Evolutionary conservation across 768 basidiomycete genomes (phyloP), one percentile per base, ranked within the genome.

Genomic region (Tulasnella sp.): DNA sequence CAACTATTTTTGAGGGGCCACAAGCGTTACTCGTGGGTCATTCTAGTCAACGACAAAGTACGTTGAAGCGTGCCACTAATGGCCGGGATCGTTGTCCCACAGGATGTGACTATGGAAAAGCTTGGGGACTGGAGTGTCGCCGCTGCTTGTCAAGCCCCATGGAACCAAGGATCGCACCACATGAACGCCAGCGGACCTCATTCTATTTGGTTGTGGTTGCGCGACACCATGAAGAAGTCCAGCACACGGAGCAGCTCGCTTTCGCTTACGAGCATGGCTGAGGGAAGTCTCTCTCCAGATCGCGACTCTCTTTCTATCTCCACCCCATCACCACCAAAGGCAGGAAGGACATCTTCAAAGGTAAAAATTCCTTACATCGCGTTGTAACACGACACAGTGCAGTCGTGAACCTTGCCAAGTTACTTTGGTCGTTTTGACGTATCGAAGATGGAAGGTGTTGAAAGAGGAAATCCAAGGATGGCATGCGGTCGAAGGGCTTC

Each of bases 161-260:
- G 69, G 76, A 23, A 48, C 76, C 3, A 39, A 61, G 2, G 40
- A 77, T 9, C 26, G 35, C 15, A 70, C 70, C 18, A 20, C 61
- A 2, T 77, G 76, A 67, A 70, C 76, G 23, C 61, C 69, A 23
- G 57, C 35, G 51, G 76, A 77, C 70, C 42, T 77, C 18, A 40
- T 77, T 40, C 35, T 77, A 1, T 77, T 77, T 77, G 76, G 76
- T 39, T 77, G 16, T 77, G 76, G 67, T 37, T 77, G 37, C 23
- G 42, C 6, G 76, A 70, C 23, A 77, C 70, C 0, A 57, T 6
- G 42, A 69, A 37, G n/a, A 18, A 70, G 40, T 67, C 57, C 51
- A 70, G 70, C 26, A 71, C 67, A 5, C 10, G 76, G 26, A 39
- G 67, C 67, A 40, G 70, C 9, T 69, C 67, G 16, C 40, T 77